Evolutionary conservation across 2,329 filamentous ascomycete species (phyloP).

Genomic region (Daldinia eschscholtzii): DNA sequence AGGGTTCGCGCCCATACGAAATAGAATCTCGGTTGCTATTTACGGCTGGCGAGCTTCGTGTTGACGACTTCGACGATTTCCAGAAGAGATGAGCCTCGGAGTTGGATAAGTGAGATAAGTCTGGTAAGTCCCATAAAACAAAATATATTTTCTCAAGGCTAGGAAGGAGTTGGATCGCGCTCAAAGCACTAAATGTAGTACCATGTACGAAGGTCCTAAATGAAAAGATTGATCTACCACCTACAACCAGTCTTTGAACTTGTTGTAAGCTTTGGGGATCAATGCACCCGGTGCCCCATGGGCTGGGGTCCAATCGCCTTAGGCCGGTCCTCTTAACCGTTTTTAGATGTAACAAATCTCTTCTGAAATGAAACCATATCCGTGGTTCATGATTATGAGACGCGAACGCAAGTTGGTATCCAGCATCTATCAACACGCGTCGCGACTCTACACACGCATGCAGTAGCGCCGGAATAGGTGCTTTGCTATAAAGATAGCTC

Average conservation of each 20-base stretch:
- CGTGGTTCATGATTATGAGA: constrained; percentile 18
- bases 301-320: neutral
- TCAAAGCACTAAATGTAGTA: neutral
- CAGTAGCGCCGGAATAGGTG: constrained; percentile 23
- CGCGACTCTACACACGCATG: constrained; percentile 27
- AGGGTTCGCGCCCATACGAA: neutral
- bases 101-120: neutral
- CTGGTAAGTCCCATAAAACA: neutral
- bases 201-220: neutral
- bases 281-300: neutral
- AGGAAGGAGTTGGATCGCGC: neutral
- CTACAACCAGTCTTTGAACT: neutral
- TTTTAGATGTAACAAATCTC: constrained; percentile 10
- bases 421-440: constrained; percentile 3
- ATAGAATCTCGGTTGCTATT: neutral
- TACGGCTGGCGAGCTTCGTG: neutral
- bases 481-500: constrained; percentile 15
- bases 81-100: neutral
- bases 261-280: constrained; percentile 1
- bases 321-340: neutral
- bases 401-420: constrained; percentile 27
- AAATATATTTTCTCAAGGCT: neutral
- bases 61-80: neutral
- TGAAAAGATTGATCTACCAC: neutral
- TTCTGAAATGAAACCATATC: constrained; percentile 29